Evolutionary conservation across 2,329 filamentous ascomycete species (phyloP), one percentile per base, ranked within the genome.

Genomic region (Fusarium liriodendri): DNA sequence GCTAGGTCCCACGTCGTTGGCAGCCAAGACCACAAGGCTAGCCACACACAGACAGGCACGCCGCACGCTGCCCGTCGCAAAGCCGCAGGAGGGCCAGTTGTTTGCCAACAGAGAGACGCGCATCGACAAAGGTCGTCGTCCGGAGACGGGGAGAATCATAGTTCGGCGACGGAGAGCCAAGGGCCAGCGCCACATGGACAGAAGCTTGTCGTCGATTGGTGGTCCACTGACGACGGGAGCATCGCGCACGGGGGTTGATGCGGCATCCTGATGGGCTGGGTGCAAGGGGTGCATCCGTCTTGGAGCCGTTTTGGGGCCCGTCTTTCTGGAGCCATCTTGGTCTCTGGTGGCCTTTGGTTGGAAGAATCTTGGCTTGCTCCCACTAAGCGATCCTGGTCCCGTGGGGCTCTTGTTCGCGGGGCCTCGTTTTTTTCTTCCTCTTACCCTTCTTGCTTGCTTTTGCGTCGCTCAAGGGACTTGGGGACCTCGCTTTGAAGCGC

Each of bases 251-350:
- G 74, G 80, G 80, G 73, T 50, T 42, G 38, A 77, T 55, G 67
- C 70, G 70, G 71, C 71, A 50, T 71, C 69, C 69, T 82, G 79
- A 82, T 81, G 78, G 80, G 80, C 75, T 79, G 75, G 54, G 50
- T 50, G 37, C 35, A 42, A 67, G 59, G 61, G 59, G 32, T 29
- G 52, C 42, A 33, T 59, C 54, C 62, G 69, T 62, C 35, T 64
- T 64, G 61, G 45, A 35, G 47, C 33, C 61, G 61, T 63, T 72
- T 61, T 33, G 64, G 62, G 37, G 32, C 52, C 52, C 52, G 62
- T 58, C 62, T 58, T 64, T 45, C 62, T 64, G 62, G 62, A 57
- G 52, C 62, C 62, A 40, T 58, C 62, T 60, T 69, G 71, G 71
- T 16, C 45, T 54, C n/a, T 58, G 18, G 40, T 33, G 57, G 42